phyloP scores from a whole-genome alignment of 192 early-diverging fungal species.

The Umbelopsis isabellina region DNA sequence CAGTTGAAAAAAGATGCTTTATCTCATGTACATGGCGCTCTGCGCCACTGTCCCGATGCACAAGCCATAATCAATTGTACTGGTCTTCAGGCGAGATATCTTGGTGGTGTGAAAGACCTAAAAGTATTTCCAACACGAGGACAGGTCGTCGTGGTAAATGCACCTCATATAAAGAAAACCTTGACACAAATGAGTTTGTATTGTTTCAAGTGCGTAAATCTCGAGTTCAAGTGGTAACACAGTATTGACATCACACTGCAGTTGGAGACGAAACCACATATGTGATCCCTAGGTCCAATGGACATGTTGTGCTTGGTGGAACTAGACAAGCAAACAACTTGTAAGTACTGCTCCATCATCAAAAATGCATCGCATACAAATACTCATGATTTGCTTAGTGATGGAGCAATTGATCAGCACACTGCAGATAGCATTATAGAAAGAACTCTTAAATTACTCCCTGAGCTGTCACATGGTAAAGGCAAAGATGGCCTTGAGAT shows the following conservation, averaged over 20 bases:
- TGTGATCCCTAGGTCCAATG: conserved; percentile 34
- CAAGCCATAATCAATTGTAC: conserved; percentile 81
- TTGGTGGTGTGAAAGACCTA: conserved; percentile 75
- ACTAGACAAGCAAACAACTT: conserved; percentile 34
- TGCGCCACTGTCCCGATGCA: conserved; percentile 39
- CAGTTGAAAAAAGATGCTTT: conserved; percentile 42
- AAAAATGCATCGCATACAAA: not conserved
- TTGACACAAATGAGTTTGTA: conserved; percentile 46
- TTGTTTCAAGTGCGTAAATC: conserved; percentile 1
- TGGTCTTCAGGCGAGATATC: conserved; percentile 64
- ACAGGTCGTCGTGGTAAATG: conserved; percentile 77
- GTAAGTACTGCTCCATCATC: conserved; percentile 26
- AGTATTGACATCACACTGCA: not conserved
- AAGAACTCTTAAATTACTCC: conserved; percentile 40
- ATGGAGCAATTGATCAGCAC: conserved; percentile 32
- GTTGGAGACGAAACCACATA: conserved; percentile 29
- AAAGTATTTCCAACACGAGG: conserved; percentile 79
- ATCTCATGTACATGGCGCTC: conserved; percentile 52
- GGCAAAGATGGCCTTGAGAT: conserved; percentile 36
- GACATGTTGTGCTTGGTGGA: conserved; percentile 31
- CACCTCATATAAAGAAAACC: conserved; percentile 70
- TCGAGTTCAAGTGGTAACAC: no score
- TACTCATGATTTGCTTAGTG: conserved; percentile 7
- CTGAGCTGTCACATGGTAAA: conserved; percentile 46
- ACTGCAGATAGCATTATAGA: conserved; percentile 52